Conservation (phyloP, 163 green algal species). For the Scenedesmus sp. region DNA sequence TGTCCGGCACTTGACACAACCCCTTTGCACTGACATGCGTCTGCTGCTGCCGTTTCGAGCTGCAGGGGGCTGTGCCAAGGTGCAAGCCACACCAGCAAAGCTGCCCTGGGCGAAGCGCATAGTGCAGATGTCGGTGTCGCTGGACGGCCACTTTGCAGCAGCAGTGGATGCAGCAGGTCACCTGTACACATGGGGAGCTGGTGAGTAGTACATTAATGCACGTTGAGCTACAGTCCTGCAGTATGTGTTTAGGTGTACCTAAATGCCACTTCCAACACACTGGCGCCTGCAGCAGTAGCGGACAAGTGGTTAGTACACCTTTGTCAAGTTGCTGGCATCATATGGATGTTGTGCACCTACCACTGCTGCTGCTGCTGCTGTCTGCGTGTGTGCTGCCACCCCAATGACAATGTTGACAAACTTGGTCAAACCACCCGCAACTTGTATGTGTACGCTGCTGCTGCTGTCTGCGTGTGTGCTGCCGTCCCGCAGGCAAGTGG, state of each 20-base stretch:
- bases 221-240: too few relatives aligned
- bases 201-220: neutral
- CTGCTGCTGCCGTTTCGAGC: neutral
- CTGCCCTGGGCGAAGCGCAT: conserved; percentile 54
- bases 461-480: neutral
- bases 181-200: conserved; percentile 62
- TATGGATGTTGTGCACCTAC: too few relatives aligned
- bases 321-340: too few relatives aligned
- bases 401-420: too few relatives aligned
- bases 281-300: too few relatives aligned
- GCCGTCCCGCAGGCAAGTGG: conserved; percentile 53
- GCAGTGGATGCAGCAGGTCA: conserved; percentile 42
- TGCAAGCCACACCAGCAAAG: conserved; percentile 48
- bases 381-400: too few relatives aligned
- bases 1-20: too few relatives aligned
- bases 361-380: too few relatives aligned
- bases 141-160: conserved; percentile 55
- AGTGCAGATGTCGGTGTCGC: conserved; percentile 26
- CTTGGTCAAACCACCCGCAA: neutral
- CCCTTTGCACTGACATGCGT: neutral
- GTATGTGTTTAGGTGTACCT: too few relatives aligned
- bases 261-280: too few relatives aligned
- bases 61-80: conserved; percentile 16
- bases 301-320: too few relatives aligned
- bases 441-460: neutral